Percentiles rank a stretch among this genome's conserved stretches.
Conservation (phyloP, 192 early-diverging fungal species). For the Gamsiella multidivaricata region DNA sequence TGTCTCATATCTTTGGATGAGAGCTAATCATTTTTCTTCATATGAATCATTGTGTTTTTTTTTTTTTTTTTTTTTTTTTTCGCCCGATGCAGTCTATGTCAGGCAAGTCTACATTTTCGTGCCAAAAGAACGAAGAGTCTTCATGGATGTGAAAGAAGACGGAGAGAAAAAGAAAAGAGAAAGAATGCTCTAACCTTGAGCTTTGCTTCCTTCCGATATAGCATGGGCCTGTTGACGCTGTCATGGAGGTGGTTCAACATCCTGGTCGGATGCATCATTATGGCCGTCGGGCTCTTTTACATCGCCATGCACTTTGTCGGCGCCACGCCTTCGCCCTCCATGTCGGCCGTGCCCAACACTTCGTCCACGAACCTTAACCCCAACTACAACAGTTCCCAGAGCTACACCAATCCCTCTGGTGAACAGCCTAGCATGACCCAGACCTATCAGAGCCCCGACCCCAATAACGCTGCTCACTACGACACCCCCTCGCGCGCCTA, state of each 20-base stretch:
- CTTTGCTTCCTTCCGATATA: background rate
- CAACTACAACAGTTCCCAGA: background rate
- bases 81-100: constrained; percentile 9
- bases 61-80: background rate
- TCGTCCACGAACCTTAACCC: constrained; percentile 35
- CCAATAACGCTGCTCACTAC: background rate
- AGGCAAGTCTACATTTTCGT: constrained; percentile 5
- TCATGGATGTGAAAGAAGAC: too few relatives aligned
- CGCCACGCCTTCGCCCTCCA: constrained; percentile 51
- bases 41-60: background rate
- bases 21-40: too few relatives aligned
- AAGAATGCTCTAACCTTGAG: background rate
- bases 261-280: constrained; percentile 38
- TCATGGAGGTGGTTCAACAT: constrained; percentile 50
- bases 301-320: constrained; percentile 48
- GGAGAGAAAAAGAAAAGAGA: too few relatives aligned
- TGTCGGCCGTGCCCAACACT: constrained; percentile 46
- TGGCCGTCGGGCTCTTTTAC: constrained; percentile 40
- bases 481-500: background rate
- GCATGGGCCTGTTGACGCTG: constrained; percentile 15
- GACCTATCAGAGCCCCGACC: constrained; percentile 7
- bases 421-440: constrained; percentile 35
- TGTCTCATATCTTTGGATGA: too few relatives aligned
- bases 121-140: background rate
- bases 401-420: constrained; percentile 19